Base-by-base conservation (phyloP, 139 green algal species). In the Picochlorum costavermella region DNA sequence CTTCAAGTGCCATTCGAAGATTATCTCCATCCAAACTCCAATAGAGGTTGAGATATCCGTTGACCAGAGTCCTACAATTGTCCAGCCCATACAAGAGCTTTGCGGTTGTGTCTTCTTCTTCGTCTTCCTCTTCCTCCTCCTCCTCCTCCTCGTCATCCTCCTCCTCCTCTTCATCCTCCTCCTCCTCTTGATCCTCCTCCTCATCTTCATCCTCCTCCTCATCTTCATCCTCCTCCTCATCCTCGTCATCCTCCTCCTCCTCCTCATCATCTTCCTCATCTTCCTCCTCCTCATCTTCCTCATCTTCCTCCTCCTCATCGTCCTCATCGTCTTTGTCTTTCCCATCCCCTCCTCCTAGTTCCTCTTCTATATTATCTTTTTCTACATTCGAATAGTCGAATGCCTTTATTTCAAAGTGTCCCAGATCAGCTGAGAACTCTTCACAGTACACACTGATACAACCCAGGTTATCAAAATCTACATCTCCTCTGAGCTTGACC, bases 21-120 rank as follows among this genome's bases (percentile, higher is more conserved):
- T 1, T 16, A 26, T 66, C 28, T 0, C 17, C 31, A 29, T 62
- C 36, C 14, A 72, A 62, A 49, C 46, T 57, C 56, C 57, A 72
- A 30, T 72, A 50, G 23, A 72, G 10, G 26, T 72, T 72, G 53
- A 59, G 61, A 26, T 65, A 67, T 5, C 40, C 56, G 11, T 40
- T 28, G 6, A 67, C 17, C 3, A 72, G 56, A 44, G 60, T 51
- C 2, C 57, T 6, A 28, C 66, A 72, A 56, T 72, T 72, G 25
- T 59, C 20, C 6, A 53, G 20, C 2, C 46, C 46, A 14, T 53
- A 53, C 46, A 53, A 23, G 17, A 53, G n/a, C n/a, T 53, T 26
- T 20, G 16, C 20, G 46, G 46, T 14, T n/a, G 46, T 23, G 17
- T 23, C 17, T 51, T 51, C 45, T 51, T 51, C 45, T 14, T 51